Conservation (phyloP, 1,284 basidiomycete species). For the Agaricales sp. region DNA sequence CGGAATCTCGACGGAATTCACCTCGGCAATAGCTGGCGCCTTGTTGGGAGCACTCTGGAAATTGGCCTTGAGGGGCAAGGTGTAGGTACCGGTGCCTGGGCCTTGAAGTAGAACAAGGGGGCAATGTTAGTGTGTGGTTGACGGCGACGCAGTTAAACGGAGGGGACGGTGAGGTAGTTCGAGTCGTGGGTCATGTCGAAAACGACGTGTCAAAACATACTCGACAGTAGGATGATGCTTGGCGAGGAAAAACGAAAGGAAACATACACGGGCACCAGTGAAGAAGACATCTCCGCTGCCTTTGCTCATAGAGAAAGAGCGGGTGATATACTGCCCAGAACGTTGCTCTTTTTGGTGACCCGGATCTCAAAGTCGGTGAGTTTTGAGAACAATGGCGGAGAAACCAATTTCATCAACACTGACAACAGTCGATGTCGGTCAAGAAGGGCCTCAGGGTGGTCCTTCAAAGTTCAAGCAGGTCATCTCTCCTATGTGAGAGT, state of each 20-base stretch:
- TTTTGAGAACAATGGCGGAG: background rate
- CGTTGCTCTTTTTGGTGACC: background rate
- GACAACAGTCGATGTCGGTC: background rate
- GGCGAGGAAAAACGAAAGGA: background rate
- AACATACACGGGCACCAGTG: background rate
- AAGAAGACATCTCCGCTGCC: background rate
- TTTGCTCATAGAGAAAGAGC: background rate
- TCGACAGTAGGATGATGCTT: background rate
- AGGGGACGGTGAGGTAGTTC: background rate
- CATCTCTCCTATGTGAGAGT: no score
- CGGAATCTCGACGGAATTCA: background rate
- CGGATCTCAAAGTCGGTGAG: background rate
- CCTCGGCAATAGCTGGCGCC: background rate
- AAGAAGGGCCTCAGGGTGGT: background rate
- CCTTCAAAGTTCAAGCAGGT: no score
- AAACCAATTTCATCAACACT: background rate
- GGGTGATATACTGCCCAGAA: background rate
- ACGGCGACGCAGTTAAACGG: background rate
- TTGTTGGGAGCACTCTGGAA: background rate
- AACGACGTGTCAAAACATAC: background rate
- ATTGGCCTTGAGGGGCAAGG: background rate
- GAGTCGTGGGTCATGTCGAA: background rate
- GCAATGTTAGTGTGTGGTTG: background rate
- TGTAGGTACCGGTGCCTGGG: background rate
- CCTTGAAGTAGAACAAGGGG: background rate